A percentile compares a stretch with the other conserved stretches of the same genome.
Evolutionary conservation across 306 rosid species (phyloP).

Genomic region (Psophocarpus tetragonolobus): DNA sequence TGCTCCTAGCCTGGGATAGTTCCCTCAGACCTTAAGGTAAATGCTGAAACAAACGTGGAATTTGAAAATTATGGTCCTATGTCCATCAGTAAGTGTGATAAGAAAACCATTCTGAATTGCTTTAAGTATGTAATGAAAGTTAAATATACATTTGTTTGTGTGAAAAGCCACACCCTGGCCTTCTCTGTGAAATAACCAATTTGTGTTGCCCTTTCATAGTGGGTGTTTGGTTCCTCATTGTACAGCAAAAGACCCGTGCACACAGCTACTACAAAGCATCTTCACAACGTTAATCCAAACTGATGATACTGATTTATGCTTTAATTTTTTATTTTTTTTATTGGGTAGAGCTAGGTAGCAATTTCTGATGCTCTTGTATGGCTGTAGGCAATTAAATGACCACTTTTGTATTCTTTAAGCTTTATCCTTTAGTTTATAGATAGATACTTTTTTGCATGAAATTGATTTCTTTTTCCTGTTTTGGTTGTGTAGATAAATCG

Average conservation of each 20-base stretch:
- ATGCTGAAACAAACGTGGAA: background rate
- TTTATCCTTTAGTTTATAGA: slow-evolving; percentile 3
- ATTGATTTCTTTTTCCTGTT: slow-evolving; percentile 37
- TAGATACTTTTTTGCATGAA: slow-evolving; percentile 11
- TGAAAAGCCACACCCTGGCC: background rate
- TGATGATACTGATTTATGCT: background rate
- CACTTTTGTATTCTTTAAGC: slow-evolving; percentile 24
- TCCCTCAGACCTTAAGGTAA: background rate
- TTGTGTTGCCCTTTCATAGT: background rate
- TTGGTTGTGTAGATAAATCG: slow-evolving; percentile 72
- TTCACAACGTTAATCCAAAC: background rate
- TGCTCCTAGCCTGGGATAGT: background rate
- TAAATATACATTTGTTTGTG: slow-evolving; percentile 3
- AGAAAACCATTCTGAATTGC: background rate
- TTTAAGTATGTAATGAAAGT: slow-evolving; percentile 6
- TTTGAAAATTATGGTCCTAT: background rate
- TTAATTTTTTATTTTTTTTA: slow-evolving; percentile 1
- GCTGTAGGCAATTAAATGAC: slow-evolving; percentile 19
- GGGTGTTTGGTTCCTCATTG: background rate
- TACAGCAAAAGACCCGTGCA: background rate
- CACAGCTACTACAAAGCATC: background rate
- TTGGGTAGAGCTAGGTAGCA: background rate
- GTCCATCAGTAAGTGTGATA: background rate
- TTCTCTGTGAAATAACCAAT: background rate
- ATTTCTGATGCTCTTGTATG: background rate